Conservation (phyloP, 768 basidiomycete genomes). For the Psilocybe sp. region DNA sequence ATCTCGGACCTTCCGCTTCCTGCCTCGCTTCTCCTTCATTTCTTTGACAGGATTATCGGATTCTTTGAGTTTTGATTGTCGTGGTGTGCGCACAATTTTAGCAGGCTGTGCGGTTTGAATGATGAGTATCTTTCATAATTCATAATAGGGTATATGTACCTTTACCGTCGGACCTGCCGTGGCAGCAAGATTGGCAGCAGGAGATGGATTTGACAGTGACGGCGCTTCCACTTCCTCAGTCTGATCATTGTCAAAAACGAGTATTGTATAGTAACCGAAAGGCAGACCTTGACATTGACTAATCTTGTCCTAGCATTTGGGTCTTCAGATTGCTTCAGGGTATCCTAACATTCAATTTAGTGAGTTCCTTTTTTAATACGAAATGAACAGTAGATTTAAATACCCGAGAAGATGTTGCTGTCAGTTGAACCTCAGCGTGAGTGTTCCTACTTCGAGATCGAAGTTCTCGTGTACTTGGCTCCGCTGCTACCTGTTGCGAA, state of each 20-base stretch:
- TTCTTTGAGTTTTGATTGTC: conserved; percentile 28
- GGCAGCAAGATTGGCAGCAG: conserved; percentile 14
- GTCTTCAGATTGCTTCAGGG: conserved; percentile 24
- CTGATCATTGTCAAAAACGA: conserved; percentile 13
- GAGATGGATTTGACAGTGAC: conserved; percentile 9
- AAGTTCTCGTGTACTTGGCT: conserved; percentile 39
- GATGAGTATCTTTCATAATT: background rate
- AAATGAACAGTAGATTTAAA: conserved; percentile 3
- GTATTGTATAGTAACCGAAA: background rate
- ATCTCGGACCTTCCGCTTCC: conserved; percentile 43
- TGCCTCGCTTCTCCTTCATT: conserved; percentile 33
- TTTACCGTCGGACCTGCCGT: conserved; percentile 19
- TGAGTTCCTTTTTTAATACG: background rate
- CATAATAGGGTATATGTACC: conserved; percentile 11
- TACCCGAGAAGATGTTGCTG: conserved; percentile 40
- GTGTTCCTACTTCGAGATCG: conserved; percentile 44
- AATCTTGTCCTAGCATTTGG: conserved; percentile 19
- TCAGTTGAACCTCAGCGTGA: conserved; percentile 32
- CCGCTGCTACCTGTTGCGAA: conserved; percentile 23
- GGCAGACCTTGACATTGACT: conserved; percentile 33
- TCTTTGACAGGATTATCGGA: conserved; percentile 21
- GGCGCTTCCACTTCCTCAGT: conserved; percentile 34
- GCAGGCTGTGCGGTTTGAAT: conserved; percentile 10
- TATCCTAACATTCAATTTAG: conserved; percentile 13
- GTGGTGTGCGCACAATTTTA: conserved; percentile 22